A percentile compares a stretch with the other conserved stretches of the same genome.
phyloP scores from a whole-genome alignment of 2,329 filamentous ascomycete genomes.

The Stagonosporopsis rhizophila region DNA sequence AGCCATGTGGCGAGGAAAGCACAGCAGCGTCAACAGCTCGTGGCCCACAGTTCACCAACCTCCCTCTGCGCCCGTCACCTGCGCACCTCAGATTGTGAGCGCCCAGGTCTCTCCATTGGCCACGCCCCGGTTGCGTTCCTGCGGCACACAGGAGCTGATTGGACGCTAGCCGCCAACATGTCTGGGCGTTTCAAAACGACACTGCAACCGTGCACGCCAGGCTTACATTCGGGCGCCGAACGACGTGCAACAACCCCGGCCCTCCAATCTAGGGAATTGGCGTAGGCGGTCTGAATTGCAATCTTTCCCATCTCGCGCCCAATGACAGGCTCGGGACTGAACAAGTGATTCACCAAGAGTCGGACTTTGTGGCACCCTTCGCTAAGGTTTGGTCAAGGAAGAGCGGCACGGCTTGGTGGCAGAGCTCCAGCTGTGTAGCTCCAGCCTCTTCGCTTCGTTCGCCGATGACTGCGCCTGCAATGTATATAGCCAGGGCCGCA shows the following conservation, averaged over 20 bases:
- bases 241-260: constrained; percentile 14
- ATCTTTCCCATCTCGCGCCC: constrained; percentile 3
- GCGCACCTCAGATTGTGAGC: constrained; percentile 16
- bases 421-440: constrained; percentile 6
- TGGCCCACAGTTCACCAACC: constrained; percentile 14
- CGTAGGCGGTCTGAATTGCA: constrained; percentile 14
- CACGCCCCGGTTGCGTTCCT: constrained; percentile 18
- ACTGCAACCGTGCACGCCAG: constrained; percentile 9
- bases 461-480: constrained; percentile 6
- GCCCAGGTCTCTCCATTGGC: constrained; percentile 19
- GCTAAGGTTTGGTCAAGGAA: constrained; percentile 14
- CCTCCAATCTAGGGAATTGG: constrained; percentile 17
- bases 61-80: constrained; percentile 7
- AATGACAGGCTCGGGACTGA: constrained; percentile 11
- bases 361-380: constrained; percentile 12
- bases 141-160: constrained; percentile 22
- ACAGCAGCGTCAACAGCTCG: constrained; percentile 9
- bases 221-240: constrained; percentile 24
- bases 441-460: constrained; percentile 13
- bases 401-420: constrained; percentile 7
- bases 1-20: constrained; percentile 14
- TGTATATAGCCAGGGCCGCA: constrained; percentile 16
- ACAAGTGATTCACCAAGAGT: constrained; percentile 7
- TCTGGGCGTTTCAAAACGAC: constrained; percentile 35
- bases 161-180: constrained; percentile 22